Base-by-base conservation (phyloP, 1,284 basidiomycete species). In the Leccinum idahoense region DNA sequence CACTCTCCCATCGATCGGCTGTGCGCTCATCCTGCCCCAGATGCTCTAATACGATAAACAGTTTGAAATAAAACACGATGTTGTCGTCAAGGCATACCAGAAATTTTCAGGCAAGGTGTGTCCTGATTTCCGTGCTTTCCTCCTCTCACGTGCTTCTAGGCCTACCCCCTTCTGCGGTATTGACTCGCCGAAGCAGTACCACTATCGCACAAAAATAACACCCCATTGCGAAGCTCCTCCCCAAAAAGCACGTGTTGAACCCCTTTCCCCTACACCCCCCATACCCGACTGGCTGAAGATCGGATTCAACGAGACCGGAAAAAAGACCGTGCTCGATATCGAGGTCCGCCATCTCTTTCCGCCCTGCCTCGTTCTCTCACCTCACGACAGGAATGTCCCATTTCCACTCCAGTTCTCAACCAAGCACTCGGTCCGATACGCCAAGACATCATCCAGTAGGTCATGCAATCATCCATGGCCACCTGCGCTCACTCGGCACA, bases 161-260 rank as follows among this genome's bases (percentile, higher is more conserved):
- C n/a, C 78, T 95, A 0, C 76, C 84, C 4, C 68, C 79, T 1
- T 72, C 80, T 0, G 74, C 80, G 1, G 77, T 98, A 2, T 96
- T 15, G 85, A 86, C 6, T 95, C 92, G 0, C 97, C 96, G 0
- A 79, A 91, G 59, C 88, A 96, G 67, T 98, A 96, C 76, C 85
- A 83, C 56, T 99, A 99, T 75, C 87, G 96, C 23, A 99, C 97
- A 1, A 99, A 99, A 78, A 89, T 99, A 57, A 98, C 96, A 0
- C 96, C 96, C 0, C 96, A 99, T 75, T 99, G 98, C 69, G 92
- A 97, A 55, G 84, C 89, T 0, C 88, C 93, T 1, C 85, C 87
- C 0, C 89, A 85, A 71, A 74, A 76, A 62, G 76, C 80, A 58
- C 78, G 81, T 70, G 72, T 75, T 71, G 70, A 75, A 20, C 68